Conservation (phyloP, 2,329 filamentous ascomycete genomes). For the Daldinia sp. region DNA sequence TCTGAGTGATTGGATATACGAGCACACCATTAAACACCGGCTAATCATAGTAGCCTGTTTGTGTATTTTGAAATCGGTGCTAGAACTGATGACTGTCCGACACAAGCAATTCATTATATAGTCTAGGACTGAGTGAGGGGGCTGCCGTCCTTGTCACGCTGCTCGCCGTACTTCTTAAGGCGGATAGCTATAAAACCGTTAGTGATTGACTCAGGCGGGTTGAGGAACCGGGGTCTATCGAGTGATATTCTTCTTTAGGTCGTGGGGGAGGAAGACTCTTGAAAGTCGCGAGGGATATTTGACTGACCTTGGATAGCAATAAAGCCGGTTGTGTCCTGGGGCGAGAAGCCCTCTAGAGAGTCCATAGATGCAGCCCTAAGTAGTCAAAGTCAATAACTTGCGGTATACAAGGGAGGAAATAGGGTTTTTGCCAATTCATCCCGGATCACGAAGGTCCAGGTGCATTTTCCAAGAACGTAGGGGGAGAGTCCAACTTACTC, state of each 20-base stretch:
- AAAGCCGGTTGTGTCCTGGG: slow-evolving; percentile 58
- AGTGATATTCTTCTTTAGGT: neutral
- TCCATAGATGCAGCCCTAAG: slow-evolving; percentile 58
- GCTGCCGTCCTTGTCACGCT: neutral
- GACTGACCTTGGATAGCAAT: slow-evolving; percentile 67
- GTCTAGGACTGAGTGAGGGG: neutral
- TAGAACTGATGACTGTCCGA: neutral
- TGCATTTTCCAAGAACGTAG: too few species aligned
- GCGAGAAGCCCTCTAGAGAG: slow-evolving; percentile 54
- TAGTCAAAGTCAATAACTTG: neutral
- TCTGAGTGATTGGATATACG: neutral
- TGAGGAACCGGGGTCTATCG: neutral
- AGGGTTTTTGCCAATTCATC: too few species aligned
- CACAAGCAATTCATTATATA: neutral
- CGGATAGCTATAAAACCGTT: slow-evolving; percentile 58
- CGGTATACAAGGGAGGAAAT: neutral
- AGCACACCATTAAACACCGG: neutral
- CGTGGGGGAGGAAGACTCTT: neutral
- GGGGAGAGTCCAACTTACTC: too few species aligned
- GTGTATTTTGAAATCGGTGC: neutral
- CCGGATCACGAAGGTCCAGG: too few species aligned
- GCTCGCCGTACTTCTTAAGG: slow-evolving; percentile 59
- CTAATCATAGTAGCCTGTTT: neutral
- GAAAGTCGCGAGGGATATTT: neutral
- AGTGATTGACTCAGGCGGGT: neutral